Evolutionary conservation across 176 grass and related monocot genomes (phyloP), one percentile per base, ranked within the genome.

Genomic region (Aegilops tauschii): DNA sequence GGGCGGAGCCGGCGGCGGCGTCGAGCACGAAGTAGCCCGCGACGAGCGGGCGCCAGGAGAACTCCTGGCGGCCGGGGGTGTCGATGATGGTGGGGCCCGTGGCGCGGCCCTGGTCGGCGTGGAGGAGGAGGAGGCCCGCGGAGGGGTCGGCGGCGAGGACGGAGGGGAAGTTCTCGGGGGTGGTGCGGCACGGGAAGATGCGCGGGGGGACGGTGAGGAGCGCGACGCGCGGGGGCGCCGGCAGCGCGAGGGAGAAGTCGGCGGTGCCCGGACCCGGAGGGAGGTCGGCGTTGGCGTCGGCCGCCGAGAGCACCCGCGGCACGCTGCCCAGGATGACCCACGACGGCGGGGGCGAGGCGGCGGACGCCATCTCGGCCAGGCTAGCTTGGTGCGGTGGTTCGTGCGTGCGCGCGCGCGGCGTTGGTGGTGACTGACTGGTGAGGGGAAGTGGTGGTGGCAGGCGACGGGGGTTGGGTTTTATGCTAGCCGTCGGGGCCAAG

Each of bases 281-380:
- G 71, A 73, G 71, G 39, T 45, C 37, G n/a, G 70, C 20, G 37
- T 23, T n/a, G 39, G 70, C 70, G 37, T n/a, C 37, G 5, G 69
- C 21, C 5, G 39, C 35, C 71, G 71, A 28, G 5, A 73, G 71
- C 3, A 73, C 71, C 71, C 39, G 71, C 39, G 71, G 39, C 71
- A 73, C 71, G 71, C n/a, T 73, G 39, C 71, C 39, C 39, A 73
- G 71, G 71, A 47, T 73, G 71, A 73, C 71, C 71, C 71, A 73
- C 39, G 70, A 25, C 69, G 69, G 69, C 69, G 37, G 1, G 11
- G 69, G 69, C 69, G 69, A 3, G 12, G 70, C 70, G 39, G 70
- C 39, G n/a, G 70, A 16, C 5, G n/a, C 71, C 71, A 73, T 47
- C n/a, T 28, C 12, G 39, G 40, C 25, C 0, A 3, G 54, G 52